These are phyloP conservation scores for Panaeolus cyanescens DNA, from an alignment of 768 basidiomycete species.

Conservation along the genomic window DNA sequence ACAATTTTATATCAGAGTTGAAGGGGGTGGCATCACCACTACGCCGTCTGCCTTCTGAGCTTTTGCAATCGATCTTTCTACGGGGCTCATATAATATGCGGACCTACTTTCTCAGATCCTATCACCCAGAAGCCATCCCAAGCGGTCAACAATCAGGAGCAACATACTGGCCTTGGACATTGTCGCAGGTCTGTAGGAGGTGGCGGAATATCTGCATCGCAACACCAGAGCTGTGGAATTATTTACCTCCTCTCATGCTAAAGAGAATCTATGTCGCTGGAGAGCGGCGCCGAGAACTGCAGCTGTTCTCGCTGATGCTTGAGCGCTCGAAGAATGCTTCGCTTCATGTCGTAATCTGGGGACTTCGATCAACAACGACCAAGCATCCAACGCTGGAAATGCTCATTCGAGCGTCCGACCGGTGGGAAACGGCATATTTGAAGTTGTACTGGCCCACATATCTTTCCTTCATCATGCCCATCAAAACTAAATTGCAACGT, in stretches of 20 bases:
- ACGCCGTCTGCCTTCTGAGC: slow-evolving; percentile 7
- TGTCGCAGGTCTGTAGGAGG: slow-evolving; percentile 8
- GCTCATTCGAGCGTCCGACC: slow-evolving; percentile 9
- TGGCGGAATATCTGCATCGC: slow-evolving; percentile 11
- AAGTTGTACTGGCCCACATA: neutral
- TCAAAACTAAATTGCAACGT: neutral
- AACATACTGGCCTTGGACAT: slow-evolving; percentile 5
- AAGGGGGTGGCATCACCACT: slow-evolving; percentile 8
- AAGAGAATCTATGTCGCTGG: neutral
- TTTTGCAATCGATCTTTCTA: slow-evolving; percentile 10
- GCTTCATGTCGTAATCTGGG: slow-evolving; percentile 8
- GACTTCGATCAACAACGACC: neutral
- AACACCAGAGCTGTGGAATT: slow-evolving; percentile 7
- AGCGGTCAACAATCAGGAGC: neutral
- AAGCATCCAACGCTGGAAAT: slow-evolving; percentile 11
- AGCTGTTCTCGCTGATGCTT: slow-evolving; percentile 9
- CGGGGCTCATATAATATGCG: neutral
- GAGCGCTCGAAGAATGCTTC: slow-evolving; percentile 6
- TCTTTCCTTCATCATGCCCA: neutral
- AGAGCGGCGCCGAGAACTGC: neutral
- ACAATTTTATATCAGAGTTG: neutral
- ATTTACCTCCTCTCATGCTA: slow-evolving; percentile 6
- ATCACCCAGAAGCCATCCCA: neutral
- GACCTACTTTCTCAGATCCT: neutral
- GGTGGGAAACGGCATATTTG: slow-evolving; percentile 9